Evolutionary conservation across 192 early-diverging fungal species (phyloP).

Genomic region (Gaertneriomyces sp.): DNA sequence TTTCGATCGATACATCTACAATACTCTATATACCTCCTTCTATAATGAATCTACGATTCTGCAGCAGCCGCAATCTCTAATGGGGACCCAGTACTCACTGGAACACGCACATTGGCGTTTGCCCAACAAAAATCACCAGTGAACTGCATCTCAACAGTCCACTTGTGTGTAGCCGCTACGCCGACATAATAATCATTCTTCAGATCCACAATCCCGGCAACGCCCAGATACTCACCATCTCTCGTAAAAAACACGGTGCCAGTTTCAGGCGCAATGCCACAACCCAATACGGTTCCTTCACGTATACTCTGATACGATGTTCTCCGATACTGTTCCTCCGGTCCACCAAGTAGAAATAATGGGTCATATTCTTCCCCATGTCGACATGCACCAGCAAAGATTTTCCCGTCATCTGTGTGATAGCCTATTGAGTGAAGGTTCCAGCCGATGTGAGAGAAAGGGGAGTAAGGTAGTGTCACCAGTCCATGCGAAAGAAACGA

Average conservation of each 20-base stretch:
- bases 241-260: conserved; percentile 10
- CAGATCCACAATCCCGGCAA: neutral
- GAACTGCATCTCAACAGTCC: conserved; percentile 18
- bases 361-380: neutral
- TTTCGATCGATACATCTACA: no score
- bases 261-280: neutral
- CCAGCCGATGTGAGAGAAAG: conserved; percentile 49
- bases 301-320: no score
- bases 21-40: no score
- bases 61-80: no score
- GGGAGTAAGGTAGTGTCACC: conserved; percentile 34
- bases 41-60: no score
- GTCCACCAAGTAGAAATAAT: no score
- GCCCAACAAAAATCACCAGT: no score
- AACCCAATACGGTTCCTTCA: neutral
- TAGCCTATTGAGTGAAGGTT: conserved; percentile 35
- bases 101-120: no score
- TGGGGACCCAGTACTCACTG: no score
- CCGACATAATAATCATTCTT: conserved; percentile 10
- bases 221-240: conserved; percentile 2
- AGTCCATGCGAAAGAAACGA: conserved; percentile 42
- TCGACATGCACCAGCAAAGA: conserved; percentile 29
- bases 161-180: conserved; percentile 21
- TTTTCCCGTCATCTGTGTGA: conserved; percentile 47
- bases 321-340: no score